phyloP scores from a whole-genome alignment of 768 basidiomycete genomes.

The Dentipellis sp. region DNA sequence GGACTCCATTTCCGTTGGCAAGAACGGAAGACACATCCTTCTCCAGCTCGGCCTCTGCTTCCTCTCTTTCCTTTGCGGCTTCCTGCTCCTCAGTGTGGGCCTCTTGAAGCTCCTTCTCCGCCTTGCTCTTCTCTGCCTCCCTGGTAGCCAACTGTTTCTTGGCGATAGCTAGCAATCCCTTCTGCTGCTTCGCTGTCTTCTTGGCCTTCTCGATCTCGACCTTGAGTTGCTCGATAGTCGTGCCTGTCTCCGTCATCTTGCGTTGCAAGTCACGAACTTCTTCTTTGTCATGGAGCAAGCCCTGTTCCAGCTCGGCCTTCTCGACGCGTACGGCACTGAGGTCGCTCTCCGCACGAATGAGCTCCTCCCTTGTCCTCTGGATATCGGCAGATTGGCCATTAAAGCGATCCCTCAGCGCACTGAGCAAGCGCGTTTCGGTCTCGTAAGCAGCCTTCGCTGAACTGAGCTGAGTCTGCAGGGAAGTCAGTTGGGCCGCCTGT shows the following conservation, averaged over 20 bases:
- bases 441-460: constrained; percentile 81
- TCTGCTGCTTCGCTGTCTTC: constrained; percentile 95
- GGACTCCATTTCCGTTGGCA: constrained; percentile 17
- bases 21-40: constrained; percentile 19
- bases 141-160: constrained; percentile 86
- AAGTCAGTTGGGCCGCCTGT: constrained; percentile 67
- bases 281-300: constrained; percentile 86
- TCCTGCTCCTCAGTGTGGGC: constrained; percentile 44
- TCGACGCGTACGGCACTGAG: constrained; percentile 82
- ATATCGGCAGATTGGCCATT: constrained; percentile 62
- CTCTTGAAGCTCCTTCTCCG: constrained; percentile 64
- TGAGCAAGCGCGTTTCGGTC: constrained; percentile 65
- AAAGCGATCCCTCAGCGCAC: constrained; percentile 60
- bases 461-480: constrained; percentile 76
- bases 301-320: constrained; percentile 85
- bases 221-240: constrained; percentile 63
- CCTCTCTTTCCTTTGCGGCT: constrained; percentile 45
- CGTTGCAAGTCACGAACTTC: constrained; percentile 81
- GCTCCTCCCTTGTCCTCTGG: constrained; percentile 59
- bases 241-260: constrained; percentile 71
- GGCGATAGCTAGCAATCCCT: constrained; percentile 88
- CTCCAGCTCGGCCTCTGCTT: constrained; percentile 42
- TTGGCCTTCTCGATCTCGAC: constrained; percentile 76
- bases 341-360: constrained; percentile 89
- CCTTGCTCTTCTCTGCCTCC: constrained; percentile 66